Percentiles rank a stretch among this genome's conserved stretches.
These are phyloP conservation scores for Planoprotostelium fungivorum DNA, from an alignment of 78 protist species.

Conservation along the genomic window DNA sequence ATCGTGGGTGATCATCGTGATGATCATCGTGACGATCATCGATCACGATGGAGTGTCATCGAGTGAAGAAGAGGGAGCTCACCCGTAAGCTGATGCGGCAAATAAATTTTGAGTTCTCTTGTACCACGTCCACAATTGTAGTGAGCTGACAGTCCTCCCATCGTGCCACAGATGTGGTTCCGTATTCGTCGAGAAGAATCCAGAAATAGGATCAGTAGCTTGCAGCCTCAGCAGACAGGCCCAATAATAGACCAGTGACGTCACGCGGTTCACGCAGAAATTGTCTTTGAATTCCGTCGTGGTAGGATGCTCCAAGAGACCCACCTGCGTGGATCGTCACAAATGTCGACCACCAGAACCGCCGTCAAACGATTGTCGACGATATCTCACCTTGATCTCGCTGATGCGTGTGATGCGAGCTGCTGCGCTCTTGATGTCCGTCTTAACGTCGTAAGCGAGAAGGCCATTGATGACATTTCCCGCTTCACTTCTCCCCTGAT, in stretches of 20 bases:
- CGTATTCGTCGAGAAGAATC: not conserved
- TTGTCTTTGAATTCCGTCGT: not conserved
- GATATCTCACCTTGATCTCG: not conserved
- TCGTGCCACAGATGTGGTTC: not conserved
- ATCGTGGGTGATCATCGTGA: too few relatives aligned
- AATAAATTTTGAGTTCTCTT: not conserved
- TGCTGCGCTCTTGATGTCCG: not conserved
- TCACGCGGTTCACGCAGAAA: not conserved
- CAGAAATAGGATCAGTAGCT: not conserved
- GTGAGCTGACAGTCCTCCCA: not conserved
- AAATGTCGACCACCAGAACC: not conserved
- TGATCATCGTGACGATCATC: too few relatives aligned
- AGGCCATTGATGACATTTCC: not conserved
- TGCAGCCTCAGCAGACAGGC: not conserved
- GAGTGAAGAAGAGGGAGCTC: not conserved
- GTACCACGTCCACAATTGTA: not conserved
- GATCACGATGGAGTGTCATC: too few relatives aligned
- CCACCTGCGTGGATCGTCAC: not conserved
- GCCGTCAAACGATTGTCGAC: too few relatives aligned
- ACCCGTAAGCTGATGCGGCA: not conserved
- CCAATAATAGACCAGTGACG: not conserved
- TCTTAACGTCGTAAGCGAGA: not conserved
- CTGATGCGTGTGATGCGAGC: not conserved
- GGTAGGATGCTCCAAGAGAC: not conserved
- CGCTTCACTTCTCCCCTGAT: not conserved